A percentile compares a stretch with the other conserved stretches of the same genome.
phyloP scores from a whole-genome alignment of 352 stramenopile species.

The Pythium brachiatum region DNA sequence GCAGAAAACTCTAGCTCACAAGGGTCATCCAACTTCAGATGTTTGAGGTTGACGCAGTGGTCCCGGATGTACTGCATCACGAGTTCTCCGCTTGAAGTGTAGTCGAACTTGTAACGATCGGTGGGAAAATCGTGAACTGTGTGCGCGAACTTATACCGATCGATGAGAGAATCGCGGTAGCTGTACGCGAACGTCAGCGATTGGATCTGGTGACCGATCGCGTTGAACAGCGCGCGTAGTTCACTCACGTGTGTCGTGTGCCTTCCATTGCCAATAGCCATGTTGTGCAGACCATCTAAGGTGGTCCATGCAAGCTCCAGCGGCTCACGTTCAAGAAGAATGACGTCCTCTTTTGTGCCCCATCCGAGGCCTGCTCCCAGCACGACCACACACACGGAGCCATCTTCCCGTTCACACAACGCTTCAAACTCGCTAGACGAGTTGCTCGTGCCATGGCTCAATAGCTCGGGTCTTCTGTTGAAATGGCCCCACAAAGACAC shows the following conservation, averaged over 20 bases:
- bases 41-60: background rate
- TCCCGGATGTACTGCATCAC: background rate
- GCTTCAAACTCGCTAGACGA: conserved; percentile 10
- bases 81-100: background rate
- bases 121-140: too few relatives aligned
- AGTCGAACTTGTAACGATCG: too few relatives aligned
- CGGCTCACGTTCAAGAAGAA: conserved; percentile 10
- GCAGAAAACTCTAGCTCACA: background rate
- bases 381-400: conserved; percentile 11
- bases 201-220: background rate
- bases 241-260: background rate
- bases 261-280: background rate
- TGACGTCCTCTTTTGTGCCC: background rate
- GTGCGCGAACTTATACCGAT: too few relatives aligned
- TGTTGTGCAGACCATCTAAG: background rate
- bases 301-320: background rate
- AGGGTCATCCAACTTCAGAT: background rate
- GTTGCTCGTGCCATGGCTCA: background rate
- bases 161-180: too few relatives aligned
- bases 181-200: background rate
- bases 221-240: background rate
- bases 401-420: conserved; percentile 13
- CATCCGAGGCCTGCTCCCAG: conserved; percentile 6
- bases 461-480: background rate
- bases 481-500: background rate